phyloP scores from a whole-genome alignment of 164 flowering plant genomes.

The Aristolochia fimbriata region DNA sequence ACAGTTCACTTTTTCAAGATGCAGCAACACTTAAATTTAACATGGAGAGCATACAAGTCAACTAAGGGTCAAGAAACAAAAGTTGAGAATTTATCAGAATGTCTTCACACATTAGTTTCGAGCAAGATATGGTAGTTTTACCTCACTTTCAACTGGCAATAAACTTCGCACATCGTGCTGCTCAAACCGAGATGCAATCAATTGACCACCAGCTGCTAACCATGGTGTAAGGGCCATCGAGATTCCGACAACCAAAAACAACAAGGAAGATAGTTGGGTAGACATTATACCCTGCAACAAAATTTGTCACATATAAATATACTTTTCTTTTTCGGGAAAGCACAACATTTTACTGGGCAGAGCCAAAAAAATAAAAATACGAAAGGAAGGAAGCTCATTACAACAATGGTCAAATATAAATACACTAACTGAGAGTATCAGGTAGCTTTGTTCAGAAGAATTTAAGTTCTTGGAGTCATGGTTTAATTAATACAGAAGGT shows the following conservation, averaged over 20 bases:
- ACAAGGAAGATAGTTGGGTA: constrained; percentile 81
- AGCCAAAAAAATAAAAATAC: too few relatives aligned
- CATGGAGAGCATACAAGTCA: background rate
- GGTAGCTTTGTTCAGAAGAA: background rate
- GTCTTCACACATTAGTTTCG: background rate
- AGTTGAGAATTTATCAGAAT: background rate
- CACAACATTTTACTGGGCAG: too few relatives aligned
- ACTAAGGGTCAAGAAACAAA: background rate
- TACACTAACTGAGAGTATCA: background rate
- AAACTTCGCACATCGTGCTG: constrained; percentile 92
- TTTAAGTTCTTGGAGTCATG: too few relatives aligned
- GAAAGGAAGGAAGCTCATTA: too few relatives aligned
- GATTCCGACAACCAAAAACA: constrained; percentile 97
- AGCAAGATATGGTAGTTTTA: constrained; percentile 11
- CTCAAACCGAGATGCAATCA: constrained; percentile 95
- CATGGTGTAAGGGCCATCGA: constrained; percentile 99
- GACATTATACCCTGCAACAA: constrained; percentile 88
- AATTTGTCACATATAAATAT: background rate
- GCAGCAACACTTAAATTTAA: too few relatives aligned
- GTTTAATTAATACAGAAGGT: too few relatives aligned
- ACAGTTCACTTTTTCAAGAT: too few relatives aligned
- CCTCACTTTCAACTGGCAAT: constrained; percentile 98
- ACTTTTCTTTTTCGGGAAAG: too few relatives aligned
- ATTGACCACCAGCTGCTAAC: constrained; percentile 98
- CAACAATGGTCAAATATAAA: too few relatives aligned